Evolutionary conservation across 2,329 filamentous ascomycete genomes (phyloP), one percentile per base, ranked within the genome.

Genomic region (Metarhizium brunneum): DNA sequence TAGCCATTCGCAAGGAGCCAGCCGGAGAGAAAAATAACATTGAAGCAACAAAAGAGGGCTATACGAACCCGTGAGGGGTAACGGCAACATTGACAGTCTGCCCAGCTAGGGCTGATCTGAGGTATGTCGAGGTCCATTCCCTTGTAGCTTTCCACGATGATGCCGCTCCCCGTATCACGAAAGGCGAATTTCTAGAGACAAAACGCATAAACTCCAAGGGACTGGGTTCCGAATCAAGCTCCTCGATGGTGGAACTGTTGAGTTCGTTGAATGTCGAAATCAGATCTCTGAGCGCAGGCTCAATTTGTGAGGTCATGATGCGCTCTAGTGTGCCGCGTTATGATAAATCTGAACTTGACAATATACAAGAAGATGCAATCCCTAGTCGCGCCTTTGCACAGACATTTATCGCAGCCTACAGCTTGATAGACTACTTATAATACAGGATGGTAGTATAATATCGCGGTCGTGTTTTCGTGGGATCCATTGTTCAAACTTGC

Each of bases 201-300:
- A 84, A 86, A 63, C 87, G 82, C 83, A 91, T 87, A 66, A 92
- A 92, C 65, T 92, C 86, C 6, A 94, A 78, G 0, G 89, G 81
- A 32, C 84, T 88, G 4, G 89, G 89, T 51, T 86, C 81, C 47
- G 80, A 74, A 14, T 74, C 47, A 2, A 91, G 76, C 61, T 84
- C 82, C 49, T 87, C 80, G 56, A 91, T 75, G 16, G 64, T 62
- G 25, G 73, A 67, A 55, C 76, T 69, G 65, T 92, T 92, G 54
- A 92, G 79, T 61, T 90, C 87, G 64, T 87, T 82, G 69, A 88
- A 92, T n/a, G 77, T 82, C 11, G 73, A 77, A 59, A 92, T 80
- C 25, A 91, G 77, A 56, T 81, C 63, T 16, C 59, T 54, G 2
- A 72, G 56, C n/a, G 66, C 60, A 13, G 58, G 51, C 16, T 67